Evolutionary conservation across 2,329 filamentous ascomycete genomes (phyloP), one percentile per base, ranked within the genome.

Genomic region (Diaporthe ilicicola): DNA sequence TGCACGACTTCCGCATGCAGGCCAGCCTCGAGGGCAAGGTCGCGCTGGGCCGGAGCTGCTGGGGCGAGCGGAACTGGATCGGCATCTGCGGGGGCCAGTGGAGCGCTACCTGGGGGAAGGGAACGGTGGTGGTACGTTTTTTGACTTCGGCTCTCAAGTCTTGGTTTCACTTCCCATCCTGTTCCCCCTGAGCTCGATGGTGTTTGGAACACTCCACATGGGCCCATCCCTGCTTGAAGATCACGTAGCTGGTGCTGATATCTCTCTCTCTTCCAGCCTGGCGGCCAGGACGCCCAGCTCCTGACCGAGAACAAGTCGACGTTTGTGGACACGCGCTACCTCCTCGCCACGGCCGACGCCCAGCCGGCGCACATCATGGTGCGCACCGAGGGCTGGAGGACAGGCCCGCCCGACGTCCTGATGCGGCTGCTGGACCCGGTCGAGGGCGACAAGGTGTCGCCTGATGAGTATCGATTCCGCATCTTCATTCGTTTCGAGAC

Each of bases 311-410:
- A 59, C 67, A 71, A 71, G 29, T 68, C 70, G 24, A 74, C 73
- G 19, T 70, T 73, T 27, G 70, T 73, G 27, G 73, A 74, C 69
- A 74, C 73, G 53, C 70, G 69, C 8, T 74, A 74, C 42, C 70
- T 74, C 24, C 68, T 74, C 32, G 64, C 42, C 37, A 74, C 72
- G 15, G 68, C 56, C 2, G 72, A 74, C 19, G 55, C 62, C 8
- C 54, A 62, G 42, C 72, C 72, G n/a, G 73, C 73, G 19, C 69
- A 74, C 56, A 74, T 74, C 70, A 74, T 74, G 72, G 73, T 74
- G 34, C 68, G 69, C 32, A 74, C 73, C 10, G 68, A 72, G 39
- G 73, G 73, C 7, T 74, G 73, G 73, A 51, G 73, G 22, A 74
- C 73, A 24, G 73, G 73, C 15, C 73, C 73, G 48, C 67, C 72